Evolutionary conservation across 805 yeast species (phyloP), one percentile per base, ranked within the genome.

Genomic region (Sugiyamaella valdiviana): DNA sequence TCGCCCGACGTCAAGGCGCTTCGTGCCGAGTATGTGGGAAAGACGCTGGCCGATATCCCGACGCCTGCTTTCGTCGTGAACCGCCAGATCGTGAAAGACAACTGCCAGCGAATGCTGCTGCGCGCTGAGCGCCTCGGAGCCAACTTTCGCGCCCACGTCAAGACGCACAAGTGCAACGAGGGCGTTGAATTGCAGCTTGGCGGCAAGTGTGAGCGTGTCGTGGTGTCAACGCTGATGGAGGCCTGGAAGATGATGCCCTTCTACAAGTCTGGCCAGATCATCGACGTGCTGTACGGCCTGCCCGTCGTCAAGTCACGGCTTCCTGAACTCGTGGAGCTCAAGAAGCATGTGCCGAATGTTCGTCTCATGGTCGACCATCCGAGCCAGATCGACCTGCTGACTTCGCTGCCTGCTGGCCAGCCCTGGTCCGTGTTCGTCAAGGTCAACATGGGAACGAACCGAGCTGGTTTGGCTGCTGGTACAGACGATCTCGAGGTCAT

Each of bases 141-240:
- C 5, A 68, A 63, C 16, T 83, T 84, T 61, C 70, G 95, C 51
- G 82, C 85, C 2, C 89, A 84, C 60, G 79, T 85, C 19, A 85
- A 85, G 63, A 85, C 93, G 0, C 89, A 83, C 62, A 85, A 85
- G 62, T 75, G 85, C 1, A 54, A 70, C 7, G 83, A 80, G 55
- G 89, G 85, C 5, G 68, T 80, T 2, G 56, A 63, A 19, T 61
- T 75, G 38, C 85, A 82, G 64, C 61, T 82, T 60, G 82, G 71
- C 1, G 49, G 43, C 9, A 36, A 39, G 26, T 71, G 79, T 16
- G 68, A 70, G 43, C 70, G 74, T 41, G 72, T 83, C 22, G 79
- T 85, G 3, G 85, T 83, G 2, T 82, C 89, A 1, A 85, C 93
- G 1, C 57, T 83, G 38, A 69, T 68, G 46, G 95, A 85, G 65